Evolutionary conservation across 495 filamentous ascomycete species (phyloP).

Genomic region (Aspergillus saccharolyticus): DNA sequence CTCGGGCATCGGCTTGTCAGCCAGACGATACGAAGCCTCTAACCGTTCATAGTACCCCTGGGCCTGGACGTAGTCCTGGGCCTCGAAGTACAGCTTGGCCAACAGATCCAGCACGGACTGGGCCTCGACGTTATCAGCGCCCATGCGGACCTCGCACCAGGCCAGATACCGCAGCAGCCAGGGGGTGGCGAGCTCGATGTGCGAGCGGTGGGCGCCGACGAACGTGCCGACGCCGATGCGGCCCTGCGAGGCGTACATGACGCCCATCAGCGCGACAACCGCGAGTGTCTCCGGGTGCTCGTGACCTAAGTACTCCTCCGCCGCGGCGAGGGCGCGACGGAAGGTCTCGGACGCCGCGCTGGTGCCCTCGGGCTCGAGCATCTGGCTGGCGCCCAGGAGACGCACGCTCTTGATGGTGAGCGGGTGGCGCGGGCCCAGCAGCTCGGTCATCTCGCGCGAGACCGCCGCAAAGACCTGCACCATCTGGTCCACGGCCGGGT

Average conservation of each 20-base stretch:
- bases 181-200: slow-evolving; percentile 21
- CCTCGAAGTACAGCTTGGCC: slow-evolving; percentile 23
- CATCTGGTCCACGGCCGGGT: slow-evolving; percentile 17
- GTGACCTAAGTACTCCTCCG: slow-evolving; percentile 28
- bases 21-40: slow-evolving; percentile 12
- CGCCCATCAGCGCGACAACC: slow-evolving; percentile 28
- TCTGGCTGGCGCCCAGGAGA: slow-evolving; percentile 22
- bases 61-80: slow-evolving; percentile 23
- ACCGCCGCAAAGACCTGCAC: slow-evolving; percentile 12
- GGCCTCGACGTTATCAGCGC: slow-evolving; percentile 23
- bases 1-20: slow-evolving; percentile 9
- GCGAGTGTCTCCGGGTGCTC: slow-evolving; percentile 28
- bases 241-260: slow-evolving; percentile 29
- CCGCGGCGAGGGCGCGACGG: slow-evolving; percentile 30
- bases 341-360: slow-evolving; percentile 29
- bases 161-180: slow-evolving; percentile 30
- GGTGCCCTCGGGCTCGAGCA: slow-evolving; percentile 14
- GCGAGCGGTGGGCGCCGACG: slow-evolving; percentile 9
- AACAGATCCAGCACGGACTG: slow-evolving; percentile 23
- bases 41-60: slow-evolving; percentile 30
- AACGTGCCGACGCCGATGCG: not conserved
- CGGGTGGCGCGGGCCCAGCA: slow-evolving; percentile 23
- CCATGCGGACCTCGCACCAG: slow-evolving; percentile 28
- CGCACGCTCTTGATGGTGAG: slow-evolving; percentile 27
- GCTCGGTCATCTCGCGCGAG: slow-evolving; percentile 20